phyloP scores from a whole-genome alignment of 1,284 basidiomycete genomes.

The Ganoderma meredithae region DNA sequence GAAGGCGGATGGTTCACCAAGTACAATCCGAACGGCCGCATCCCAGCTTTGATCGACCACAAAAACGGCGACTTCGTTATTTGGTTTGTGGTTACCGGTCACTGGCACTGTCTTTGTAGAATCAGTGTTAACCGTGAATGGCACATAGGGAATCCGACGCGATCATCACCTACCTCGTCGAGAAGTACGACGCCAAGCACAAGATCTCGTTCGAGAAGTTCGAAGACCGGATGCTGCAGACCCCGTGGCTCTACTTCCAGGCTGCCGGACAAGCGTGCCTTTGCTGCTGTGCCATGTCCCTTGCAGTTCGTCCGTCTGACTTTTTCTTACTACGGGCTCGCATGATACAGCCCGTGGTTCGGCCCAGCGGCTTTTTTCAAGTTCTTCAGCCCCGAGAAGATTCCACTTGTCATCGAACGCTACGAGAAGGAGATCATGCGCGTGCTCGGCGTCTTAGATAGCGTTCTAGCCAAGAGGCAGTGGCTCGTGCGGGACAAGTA shows the following conservation, averaged over 20 bases:
- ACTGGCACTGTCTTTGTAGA: not conserved
- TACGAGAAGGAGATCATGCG: slow-evolving; percentile 43
- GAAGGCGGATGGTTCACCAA: slow-evolving; percentile 24
- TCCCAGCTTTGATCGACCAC: slow-evolving; percentile 45
- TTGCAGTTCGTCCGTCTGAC: not conserved
- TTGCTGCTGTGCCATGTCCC: not conserved
- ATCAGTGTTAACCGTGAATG: not conserved
- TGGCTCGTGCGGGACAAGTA: slow-evolving; percentile 27
- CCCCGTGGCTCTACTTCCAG: slow-evolving; percentile 42
- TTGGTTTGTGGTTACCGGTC: slow-evolving; percentile 17
- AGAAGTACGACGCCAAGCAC: slow-evolving; percentile 44
- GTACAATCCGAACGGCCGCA: slow-evolving; percentile 32
- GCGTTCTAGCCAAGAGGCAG: slow-evolving; percentile 28
- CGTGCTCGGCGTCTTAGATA: slow-evolving; percentile 42
- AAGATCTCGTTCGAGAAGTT: slow-evolving; percentile 38
- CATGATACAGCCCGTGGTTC: slow-evolving; percentile 27
- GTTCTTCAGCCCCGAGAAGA: slow-evolving; percentile 33
- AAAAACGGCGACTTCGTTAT: slow-evolving; percentile 40
- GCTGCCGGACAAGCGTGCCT: slow-evolving; percentile 40
- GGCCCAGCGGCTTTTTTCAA: slow-evolving; percentile 39
- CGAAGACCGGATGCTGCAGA: slow-evolving; percentile 32
- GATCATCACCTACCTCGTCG: slow-evolving; percentile 44
- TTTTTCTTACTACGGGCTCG: not conserved
- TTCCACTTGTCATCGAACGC: slow-evolving; percentile 38
- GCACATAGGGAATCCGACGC: slow-evolving; percentile 43